Base-by-base conservation (phyloP, 805 yeast species). In the Lipomyces orientalis region DNA sequence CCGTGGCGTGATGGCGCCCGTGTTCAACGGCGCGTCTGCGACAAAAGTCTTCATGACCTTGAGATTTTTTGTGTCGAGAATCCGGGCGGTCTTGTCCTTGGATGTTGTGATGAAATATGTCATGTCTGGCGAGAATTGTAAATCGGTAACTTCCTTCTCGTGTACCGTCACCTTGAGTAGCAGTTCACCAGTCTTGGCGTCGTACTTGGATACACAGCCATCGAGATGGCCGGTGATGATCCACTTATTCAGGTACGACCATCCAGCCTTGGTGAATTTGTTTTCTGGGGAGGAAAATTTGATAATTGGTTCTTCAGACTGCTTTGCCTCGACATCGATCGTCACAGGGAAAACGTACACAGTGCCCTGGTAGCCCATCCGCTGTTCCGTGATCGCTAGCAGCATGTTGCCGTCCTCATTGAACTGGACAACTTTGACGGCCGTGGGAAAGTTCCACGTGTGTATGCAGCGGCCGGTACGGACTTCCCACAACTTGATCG, bases 11-110 rank as follows among this genome's bases (percentile, higher is more conserved):
- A 95, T 90, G 72, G 97, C 89, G 22, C 98, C 98, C 49, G 97
- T 87, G 83, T 95, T 95, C 85, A 95, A 85, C 66, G 98, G 98
- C 62, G 97, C 93, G 78, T 93, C 98, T 5, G 97, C 88, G 74
- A 84, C 86, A 80, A 84, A 95, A 25, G 86, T 87, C 81, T 93
- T 93, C 79, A 90, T 79, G 62, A 88, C 77, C 71, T 87, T 85
- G 69, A 95, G 83, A 60, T 88, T 84, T 71, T 91, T 96, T 60
- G 90, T 91, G 77, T 91, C 94, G 63, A 91, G 82, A 68, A 95
- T 81, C 68, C 86, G 83, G 6, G 98, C 91, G 66, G 88, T 84
- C 81, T 92, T 90, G 82, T 95, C 99, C 80, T 94, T 92, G 59
- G 97, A 92, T 2, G 97, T 84, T 10, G 97, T 92, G 76, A 95